Evolutionary conservation across 2,329 filamentous ascomycete genomes (phyloP), one percentile per base, ranked within the genome.

Genomic region (Fonsecaea multimorphosa): DNA sequence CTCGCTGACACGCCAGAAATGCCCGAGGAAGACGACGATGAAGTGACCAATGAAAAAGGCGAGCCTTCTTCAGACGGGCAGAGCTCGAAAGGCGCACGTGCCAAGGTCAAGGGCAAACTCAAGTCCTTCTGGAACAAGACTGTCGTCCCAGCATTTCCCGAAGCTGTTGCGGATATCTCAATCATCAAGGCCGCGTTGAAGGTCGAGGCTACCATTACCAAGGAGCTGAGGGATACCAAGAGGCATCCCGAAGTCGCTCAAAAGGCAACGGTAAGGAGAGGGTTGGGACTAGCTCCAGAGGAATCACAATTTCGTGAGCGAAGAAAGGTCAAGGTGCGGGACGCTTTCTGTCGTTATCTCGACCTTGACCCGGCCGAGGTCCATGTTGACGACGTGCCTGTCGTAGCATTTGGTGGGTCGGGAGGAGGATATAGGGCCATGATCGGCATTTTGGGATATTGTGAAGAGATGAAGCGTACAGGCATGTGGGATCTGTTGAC

Each of bases 121-220:
- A 62, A 55, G 52, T 58, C 61, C n/a, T 67, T 67, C 61, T 67
- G 65, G 65, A 64, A 67, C 36, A 64, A 65, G 53, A 67, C 57
- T 14, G 46, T 67, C 58, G 65, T 67, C 7, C 65, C 65, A 9
- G 62, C 65, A 19, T 67, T 67, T 38, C 65, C 65, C 19, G 65
- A 67, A 54, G 65, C 65, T 19, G 46, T 67, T 19, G 65, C 56
- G 14, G 65, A 67, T 32, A 62, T 67, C 40, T 53, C 57, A 29
- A 49, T 67, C 34, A 62, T 67, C 58, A 67, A 64, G 27, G 44
- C 59, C 14, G 61, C 65, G 9, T 31, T 64, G 22, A 58, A 58
- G n/a, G 65, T 67, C 58, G 65, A 67, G 57, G 54, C 62, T 1
- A 58, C 38, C 9, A 60, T 67, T 22, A 58, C 65, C 31, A 63